Evolutionary conservation across 352 stramenopile genomes (phyloP).

Genomic region (Plasmopara viticola): DNA sequence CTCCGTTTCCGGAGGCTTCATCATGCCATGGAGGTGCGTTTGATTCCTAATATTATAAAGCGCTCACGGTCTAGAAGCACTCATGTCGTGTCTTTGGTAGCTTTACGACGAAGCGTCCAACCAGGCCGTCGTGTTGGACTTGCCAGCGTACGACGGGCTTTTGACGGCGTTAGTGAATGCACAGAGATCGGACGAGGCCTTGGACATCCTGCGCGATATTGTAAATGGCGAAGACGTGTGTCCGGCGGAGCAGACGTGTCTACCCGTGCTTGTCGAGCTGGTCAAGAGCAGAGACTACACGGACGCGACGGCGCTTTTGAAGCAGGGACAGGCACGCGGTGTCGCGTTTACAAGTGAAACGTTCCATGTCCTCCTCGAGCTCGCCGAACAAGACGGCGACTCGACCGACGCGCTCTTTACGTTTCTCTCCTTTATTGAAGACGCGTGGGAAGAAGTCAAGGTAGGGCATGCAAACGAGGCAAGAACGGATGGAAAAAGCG

Average conservation of each 20-base stretch:
- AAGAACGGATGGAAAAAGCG: not conserved
- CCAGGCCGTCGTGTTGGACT: conserved; percentile 45
- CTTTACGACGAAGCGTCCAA: conserved; percentile 58
- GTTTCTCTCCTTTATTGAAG: conserved; percentile 57
- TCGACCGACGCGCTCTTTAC: conserved; percentile 48
- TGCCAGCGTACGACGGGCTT: conserved; percentile 49
- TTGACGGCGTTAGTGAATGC: conserved; percentile 36
- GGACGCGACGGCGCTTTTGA: conserved; percentile 35
- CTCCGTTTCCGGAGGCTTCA: conserved; percentile 45
- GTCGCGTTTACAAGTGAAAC: conserved; percentile 52
- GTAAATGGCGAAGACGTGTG: conserved; percentile 36
- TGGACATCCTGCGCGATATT: conserved; percentile 45
- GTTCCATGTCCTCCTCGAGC: conserved; percentile 46
- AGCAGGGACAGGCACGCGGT: conserved; percentile 32
- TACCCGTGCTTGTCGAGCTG: conserved; percentile 40
- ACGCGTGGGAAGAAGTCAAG: conserved; percentile 63
- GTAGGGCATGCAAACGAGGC: conserved; percentile 9
- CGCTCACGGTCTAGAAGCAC: too few relatives aligned
- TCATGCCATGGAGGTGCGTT: conserved; percentile 45
- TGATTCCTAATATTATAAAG: not conserved
- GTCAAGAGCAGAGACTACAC: conserved; percentile 37
- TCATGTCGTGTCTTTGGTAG: conserved; percentile 7
- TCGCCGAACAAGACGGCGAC: conserved; percentile 39
- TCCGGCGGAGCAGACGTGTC: conserved; percentile 38
- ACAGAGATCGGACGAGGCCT: conserved; percentile 42